Conservation (phyloP, 495 filamentous ascomycete genomes). For the Penicillium dipodomyicola region DNA sequence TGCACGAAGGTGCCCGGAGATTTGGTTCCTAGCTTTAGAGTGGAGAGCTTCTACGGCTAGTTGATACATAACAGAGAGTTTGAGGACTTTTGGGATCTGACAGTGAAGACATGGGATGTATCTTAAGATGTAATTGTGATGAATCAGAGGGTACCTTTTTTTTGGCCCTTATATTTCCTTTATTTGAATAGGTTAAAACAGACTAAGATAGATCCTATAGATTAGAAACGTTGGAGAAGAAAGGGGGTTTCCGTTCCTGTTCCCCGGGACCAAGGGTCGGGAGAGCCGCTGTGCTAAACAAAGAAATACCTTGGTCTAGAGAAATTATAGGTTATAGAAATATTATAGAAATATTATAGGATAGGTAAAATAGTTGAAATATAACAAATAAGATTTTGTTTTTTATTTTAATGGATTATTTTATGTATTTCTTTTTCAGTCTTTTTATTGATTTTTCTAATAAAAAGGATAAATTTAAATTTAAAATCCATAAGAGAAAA, state of each 20-base stretch:
- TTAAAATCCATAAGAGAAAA: slow-evolving; percentile 16
- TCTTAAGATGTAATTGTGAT: slow-evolving; percentile 22
- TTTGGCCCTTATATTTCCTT: too few species aligned
- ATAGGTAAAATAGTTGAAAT: background rate
- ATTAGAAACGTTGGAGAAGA: slow-evolving; percentile 28
- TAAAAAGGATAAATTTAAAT: slow-evolving; percentile 3
- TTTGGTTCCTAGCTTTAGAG: slow-evolving; percentile 27
- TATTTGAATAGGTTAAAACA: too few species aligned
- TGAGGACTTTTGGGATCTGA: background rate
- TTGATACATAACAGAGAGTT: slow-evolving; percentile 10
- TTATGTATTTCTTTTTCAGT: slow-evolving; percentile 7
- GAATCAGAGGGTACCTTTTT: slow-evolving; percentile 17
- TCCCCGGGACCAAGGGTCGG: slow-evolving; percentile 35
- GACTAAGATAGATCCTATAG: slow-evolving; percentile 2
- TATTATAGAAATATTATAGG: too few species aligned
- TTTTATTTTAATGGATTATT: slow-evolving; percentile 15
- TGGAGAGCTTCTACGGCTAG: slow-evolving; percentile 22
- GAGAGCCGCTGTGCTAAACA: slow-evolving; percentile 38
- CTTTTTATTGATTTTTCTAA: slow-evolving; percentile 16
- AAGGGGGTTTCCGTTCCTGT: slow-evolving; percentile 30
- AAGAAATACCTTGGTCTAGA: slow-evolving; percentile 15
- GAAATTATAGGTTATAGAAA: too few species aligned
- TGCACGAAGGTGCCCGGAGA: slow-evolving; percentile 25
- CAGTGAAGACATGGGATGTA: slow-evolving; percentile 14
- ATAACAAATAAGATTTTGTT: slow-evolving; percentile 10